These are phyloP conservation scores for Craterostigma plantagineum DNA, from an alignment of 257 asterid species.

Conservation along the genomic window DNA sequence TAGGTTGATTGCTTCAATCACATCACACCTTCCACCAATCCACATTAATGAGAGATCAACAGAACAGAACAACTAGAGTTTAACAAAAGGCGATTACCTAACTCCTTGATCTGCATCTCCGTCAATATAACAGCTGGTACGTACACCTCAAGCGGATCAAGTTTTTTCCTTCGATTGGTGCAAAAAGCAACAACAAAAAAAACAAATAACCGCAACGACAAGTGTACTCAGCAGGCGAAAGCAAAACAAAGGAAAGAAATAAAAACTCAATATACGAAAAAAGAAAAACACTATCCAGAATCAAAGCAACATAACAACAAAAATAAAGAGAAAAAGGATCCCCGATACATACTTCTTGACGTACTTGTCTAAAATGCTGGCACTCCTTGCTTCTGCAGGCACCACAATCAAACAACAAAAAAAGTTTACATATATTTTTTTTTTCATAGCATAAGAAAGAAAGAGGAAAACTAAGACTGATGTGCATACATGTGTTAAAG, in stretches of 20 bases:
- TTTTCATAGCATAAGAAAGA: background rate
- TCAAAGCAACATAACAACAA: background rate
- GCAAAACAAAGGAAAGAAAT: conserved; percentile 3
- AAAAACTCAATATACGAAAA: conserved; percentile 1
- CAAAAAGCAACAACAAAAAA: too few relatives aligned
- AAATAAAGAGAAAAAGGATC: background rate
- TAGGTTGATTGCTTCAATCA: too few relatives aligned
- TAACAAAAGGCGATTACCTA: conserved; percentile 39
- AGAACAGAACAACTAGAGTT: too few relatives aligned
- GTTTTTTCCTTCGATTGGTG: conserved; percentile 97
- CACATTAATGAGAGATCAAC: too few relatives aligned
- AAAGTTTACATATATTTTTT: too few relatives aligned
- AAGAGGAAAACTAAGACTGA: background rate
- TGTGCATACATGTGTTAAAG: background rate
- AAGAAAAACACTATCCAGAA: background rate
- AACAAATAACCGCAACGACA: too few relatives aligned
- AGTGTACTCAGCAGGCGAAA: too few relatives aligned
- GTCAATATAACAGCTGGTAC: conserved; percentile 82
- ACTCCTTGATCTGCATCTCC: conserved; percentile 71
- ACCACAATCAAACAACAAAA: too few relatives aligned
- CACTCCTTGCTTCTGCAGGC: conserved; percentile 57
- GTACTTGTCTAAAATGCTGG: conserved; percentile 47
- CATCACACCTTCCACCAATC: too few relatives aligned
- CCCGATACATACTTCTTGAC: conserved; percentile 42
- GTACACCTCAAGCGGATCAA: conserved; percentile 84